Evolutionary conservation across 345 rosid species (phyloP).

Genomic region (Camelina neglecta): DNA sequence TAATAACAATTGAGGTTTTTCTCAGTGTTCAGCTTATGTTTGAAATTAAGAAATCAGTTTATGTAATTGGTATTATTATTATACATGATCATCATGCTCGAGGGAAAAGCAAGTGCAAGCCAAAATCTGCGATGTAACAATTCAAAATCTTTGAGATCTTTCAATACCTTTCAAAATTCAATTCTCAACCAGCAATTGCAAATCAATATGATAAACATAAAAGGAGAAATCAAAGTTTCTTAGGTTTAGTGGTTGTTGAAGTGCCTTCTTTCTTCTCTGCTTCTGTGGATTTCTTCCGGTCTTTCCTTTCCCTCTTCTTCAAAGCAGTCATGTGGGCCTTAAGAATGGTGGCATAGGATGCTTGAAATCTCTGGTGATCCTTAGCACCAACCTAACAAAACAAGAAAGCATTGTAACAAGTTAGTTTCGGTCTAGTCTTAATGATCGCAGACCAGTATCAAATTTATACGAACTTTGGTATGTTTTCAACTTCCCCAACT

Average conservation of each 20-base stretch:
- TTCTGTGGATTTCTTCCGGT: constrained; percentile 74
- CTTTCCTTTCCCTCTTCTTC: constrained; percentile 95
- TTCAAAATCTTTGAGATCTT: constrained; percentile 33
- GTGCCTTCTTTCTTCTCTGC: constrained; percentile 56
- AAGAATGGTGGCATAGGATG: constrained; percentile 89
- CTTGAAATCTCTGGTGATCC: constrained; percentile 94
- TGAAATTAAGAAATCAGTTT: background rate
- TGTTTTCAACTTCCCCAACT: background rate
- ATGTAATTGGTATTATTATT: no score
- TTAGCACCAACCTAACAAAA: constrained; percentile 72
- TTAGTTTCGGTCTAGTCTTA: constrained; percentile 9
- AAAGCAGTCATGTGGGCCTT: constrained; percentile 90
- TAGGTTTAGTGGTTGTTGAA: constrained; percentile 43
- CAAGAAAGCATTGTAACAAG: constrained; percentile 23
- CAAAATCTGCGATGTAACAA: constrained; percentile 20
- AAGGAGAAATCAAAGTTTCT: constrained; percentile 32
- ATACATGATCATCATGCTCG: background rate
- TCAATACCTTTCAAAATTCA: constrained; percentile 37
- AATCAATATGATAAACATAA: constrained; percentile 16
- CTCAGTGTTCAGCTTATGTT: constrained; percentile 16
- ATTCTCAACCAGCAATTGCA: constrained; percentile 18
- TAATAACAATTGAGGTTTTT: constrained; percentile 10
- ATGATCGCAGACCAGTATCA: background rate
- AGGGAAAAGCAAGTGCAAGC: background rate
- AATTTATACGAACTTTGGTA: background rate